Base-by-base conservation (phyloP, 2,329 filamentous ascomycete species). In the Plectosphaerella cucumerina region DNA sequence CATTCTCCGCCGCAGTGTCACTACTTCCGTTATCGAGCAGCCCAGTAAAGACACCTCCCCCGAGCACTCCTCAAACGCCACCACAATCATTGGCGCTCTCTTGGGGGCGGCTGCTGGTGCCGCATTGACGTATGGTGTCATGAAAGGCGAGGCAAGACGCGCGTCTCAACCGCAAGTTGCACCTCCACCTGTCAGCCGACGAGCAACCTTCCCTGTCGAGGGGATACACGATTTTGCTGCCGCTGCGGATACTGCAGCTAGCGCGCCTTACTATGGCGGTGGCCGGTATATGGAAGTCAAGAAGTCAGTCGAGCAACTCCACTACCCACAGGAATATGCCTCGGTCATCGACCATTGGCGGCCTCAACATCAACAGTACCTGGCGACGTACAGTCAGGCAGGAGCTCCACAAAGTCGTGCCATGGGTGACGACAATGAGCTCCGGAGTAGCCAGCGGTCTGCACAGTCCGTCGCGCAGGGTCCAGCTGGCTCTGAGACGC, bases 51-150 rank as follows among this genome's bases (percentile, higher is more conserved):
- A 48, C 53, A 33, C n/a, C 23, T 14, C 35, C 39, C n/a, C 66
- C 35, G 66, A 65, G 23, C 61, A 74, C 54, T 69, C 64, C 48
- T 66, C 68, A 23, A 66, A 58, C 49, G 62, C 67, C 51, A 85
- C 85, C 58, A 81, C 82, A 18, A 76, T 92, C 41, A 76, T 96
- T 46, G 90, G 89, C 42, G 89, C 87, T 31, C 89, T 89, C 15
- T 89, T 89, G 17, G 88, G 87, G 37, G 88, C 86, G 34, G 87
- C 86, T 10, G 74, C 89, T 39, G 86, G 72, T 14, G 74, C 73
- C 21, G 73, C 73, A n/a, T 54, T 81, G 20, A 75, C 89, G 10
- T 96, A 94, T 68, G 84, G 83, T 20, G 85, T 90, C 72, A 77
- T 84, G 56, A 84, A 80, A 57, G 76, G 77, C 53, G 84, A 87